Conservation (phyloP, 2,329 filamentous ascomycete species). For the Ceratocystis variospora region DNA sequence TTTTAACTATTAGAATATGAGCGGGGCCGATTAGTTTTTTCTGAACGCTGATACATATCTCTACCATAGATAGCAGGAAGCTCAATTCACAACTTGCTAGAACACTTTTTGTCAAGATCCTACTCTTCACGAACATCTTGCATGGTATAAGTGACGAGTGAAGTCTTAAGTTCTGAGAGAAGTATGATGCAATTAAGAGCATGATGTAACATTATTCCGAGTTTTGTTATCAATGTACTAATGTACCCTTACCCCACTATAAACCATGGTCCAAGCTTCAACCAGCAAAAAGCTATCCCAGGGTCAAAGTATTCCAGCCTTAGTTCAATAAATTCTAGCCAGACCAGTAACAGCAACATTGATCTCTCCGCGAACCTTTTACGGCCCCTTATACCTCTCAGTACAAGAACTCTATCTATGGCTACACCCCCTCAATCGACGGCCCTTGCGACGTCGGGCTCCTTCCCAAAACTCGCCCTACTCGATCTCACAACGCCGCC, state of each 20-base stretch:
- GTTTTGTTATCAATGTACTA: background rate
- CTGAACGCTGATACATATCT: too few relatives aligned
- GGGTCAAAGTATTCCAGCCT: background rate
- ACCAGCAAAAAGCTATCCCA: background rate
- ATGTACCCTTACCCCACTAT: background rate
- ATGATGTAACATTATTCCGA: background rate
- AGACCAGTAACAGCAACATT: too few relatives aligned
- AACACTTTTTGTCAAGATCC: too few relatives aligned
- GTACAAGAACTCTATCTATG: background rate
- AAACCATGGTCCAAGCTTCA: background rate
- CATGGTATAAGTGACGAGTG: too few relatives aligned
- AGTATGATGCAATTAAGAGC: too few relatives aligned
- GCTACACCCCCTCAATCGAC: conserved; percentile 7
- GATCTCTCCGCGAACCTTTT: background rate
- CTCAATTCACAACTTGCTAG: too few relatives aligned
- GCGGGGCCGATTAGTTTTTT: too few relatives aligned
- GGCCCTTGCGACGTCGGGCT: background rate
- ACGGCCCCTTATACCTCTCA: background rate
- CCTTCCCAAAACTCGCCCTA: conserved; percentile 29
- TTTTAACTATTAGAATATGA: too few relatives aligned
- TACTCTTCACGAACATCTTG: too few relatives aligned
- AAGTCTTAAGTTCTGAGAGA: too few relatives aligned
- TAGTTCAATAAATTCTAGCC: background rate
- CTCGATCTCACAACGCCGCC: conserved; percentile 33
- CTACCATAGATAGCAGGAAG: too few relatives aligned